Base-by-base conservation (phyloP, 2,329 filamentous ascomycete genomes). In the Microsporum ferrugineum region DNA sequence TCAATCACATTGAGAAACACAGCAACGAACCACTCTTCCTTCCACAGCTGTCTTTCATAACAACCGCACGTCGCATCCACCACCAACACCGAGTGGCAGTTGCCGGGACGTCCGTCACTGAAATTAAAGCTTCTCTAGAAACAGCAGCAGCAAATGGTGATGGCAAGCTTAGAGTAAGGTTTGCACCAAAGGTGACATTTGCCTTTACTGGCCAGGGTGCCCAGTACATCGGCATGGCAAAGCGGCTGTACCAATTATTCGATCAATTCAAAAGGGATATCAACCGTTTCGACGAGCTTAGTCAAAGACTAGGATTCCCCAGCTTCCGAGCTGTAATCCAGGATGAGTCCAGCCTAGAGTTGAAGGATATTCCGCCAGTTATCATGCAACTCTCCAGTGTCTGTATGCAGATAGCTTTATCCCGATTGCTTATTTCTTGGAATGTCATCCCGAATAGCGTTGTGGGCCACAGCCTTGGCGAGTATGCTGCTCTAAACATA, bases 31-130 rank as follows among this genome's bases (percentile, higher is more conserved):
- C 39, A n/a, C 39, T 67, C 0, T 78, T 77, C 0, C 66, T 86
- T 2, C 75, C 77, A 0, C 72, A 81, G 58, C 71, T 88, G 0
- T 79, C 84, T 0, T 88, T 87, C 70, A 84, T 82, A 0, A 84
- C 80, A 0, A 86, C 84, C 1, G 85, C 85, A 5, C 80, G 85
- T 27, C 80, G 81, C 49, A 80, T 84, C 7, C 60, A 61, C 14
- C 60, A 63, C 33, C 14, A 56, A 5, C 41, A 62, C 39, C 41
- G 62, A 23, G 31, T 57, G 10, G 45, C 59, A 0, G 12, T 59
- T 27, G 17, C 45, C 33, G 60, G 60, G 12, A 7, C 55, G 45
- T 27, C 29, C 34, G 38, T 27, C 38, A n/a, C 14, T 33, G 45
- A 51, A 12, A 31, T 51, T 8, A 53, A 53, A 31, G 27, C 23